Evolutionary conservation across 2,329 filamentous ascomycete species (phyloP), one percentile per base, ranked within the genome.

Genomic region (Ophiosphaerella korrae): DNA sequence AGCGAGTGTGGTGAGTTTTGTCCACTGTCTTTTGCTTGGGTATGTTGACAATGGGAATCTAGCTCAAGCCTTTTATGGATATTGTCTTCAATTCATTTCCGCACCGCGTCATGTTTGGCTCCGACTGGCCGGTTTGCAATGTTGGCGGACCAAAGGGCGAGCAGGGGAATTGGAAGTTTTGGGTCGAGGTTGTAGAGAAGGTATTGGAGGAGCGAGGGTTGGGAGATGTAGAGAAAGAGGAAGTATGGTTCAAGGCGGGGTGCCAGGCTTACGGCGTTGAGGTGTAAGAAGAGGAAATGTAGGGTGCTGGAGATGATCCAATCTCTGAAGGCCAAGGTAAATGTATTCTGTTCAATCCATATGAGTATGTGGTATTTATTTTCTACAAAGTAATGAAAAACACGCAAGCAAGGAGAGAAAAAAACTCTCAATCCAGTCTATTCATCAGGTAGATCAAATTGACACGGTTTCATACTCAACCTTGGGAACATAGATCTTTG

Each of bases 81-180:
- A 45, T 50, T 45, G 77, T 92, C 0, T 83, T 95, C 45, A 82
- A 85, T 24, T 82, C 82, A 1, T 97, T 96, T 66, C 76, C 88
- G 0, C 70, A 78, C 18, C 82, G 90, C 57, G 82, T 94, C 68
- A 92, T 97, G 87, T 97, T 94, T 73, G 92, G 88, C 21, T 92
- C 88, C 58, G 92, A 97, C 73, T 97, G 93, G 93, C 92, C 93
- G 2, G 88, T 97, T 1, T 96, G 91, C 75, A 92, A 90, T 55
- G 77, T 90, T 31, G 83, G 84, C 0, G 82, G 82, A 2, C 81
- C 81, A 0, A 75, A 73, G 1, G 79, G 79, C 36, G 77, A 81
- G 41, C 74, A 78, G 18, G 62, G 57, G 13, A 86, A 89, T 29
- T 96, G 92, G 91, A 75, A 77, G 32, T 83, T 87, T 62, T 97